These are phyloP conservation scores for Salix purpurea DNA, from an alignment of 345 rosid genomes.

Conservation along the genomic window DNA sequence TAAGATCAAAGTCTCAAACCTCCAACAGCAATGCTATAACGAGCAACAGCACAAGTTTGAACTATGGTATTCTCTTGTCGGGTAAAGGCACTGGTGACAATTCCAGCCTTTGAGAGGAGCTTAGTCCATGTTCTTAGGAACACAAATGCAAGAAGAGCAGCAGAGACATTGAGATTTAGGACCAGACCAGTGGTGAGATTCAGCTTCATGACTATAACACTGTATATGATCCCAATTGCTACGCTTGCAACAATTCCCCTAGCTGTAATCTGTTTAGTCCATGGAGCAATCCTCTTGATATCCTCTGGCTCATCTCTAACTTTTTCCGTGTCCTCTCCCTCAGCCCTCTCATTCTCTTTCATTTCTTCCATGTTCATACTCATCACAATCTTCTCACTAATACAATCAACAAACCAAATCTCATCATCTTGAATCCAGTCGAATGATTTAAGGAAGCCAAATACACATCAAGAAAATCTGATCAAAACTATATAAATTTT, in stretches of 20 bases:
- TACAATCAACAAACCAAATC: background rate
- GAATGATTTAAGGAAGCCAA: background rate
- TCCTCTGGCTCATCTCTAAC: constrained; percentile 35
- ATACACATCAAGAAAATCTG: background rate
- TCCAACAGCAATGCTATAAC: constrained; percentile 87
- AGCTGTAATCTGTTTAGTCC: constrained; percentile 77
- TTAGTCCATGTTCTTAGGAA: constrained; percentile 74
- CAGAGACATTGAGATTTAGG: constrained; percentile 93
- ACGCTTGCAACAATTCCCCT: constrained; percentile 69
- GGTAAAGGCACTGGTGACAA: constrained; percentile 65
- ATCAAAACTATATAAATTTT: too few relatives aligned
- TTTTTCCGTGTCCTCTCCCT: constrained; percentile 36
- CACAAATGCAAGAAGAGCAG: constrained; percentile 79
- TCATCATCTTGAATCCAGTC: background rate
- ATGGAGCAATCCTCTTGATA: constrained; percentile 52
- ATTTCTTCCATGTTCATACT: constrained; percentile 4
- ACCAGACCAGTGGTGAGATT: constrained; percentile 90
- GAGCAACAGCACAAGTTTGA: constrained; percentile 55
- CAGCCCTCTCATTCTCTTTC: constrained; percentile 26
- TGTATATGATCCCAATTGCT: constrained; percentile 68
- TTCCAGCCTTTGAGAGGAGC: constrained; percentile 68
- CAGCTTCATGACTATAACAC: constrained; percentile 81
- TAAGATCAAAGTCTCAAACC: constrained; percentile 33
- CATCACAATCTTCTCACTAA: background rate
- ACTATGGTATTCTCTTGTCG: constrained; percentile 86